Conservation (phyloP, 2,329 filamentous ascomycete species). For the Colletotrichum tanaceti region DNA sequence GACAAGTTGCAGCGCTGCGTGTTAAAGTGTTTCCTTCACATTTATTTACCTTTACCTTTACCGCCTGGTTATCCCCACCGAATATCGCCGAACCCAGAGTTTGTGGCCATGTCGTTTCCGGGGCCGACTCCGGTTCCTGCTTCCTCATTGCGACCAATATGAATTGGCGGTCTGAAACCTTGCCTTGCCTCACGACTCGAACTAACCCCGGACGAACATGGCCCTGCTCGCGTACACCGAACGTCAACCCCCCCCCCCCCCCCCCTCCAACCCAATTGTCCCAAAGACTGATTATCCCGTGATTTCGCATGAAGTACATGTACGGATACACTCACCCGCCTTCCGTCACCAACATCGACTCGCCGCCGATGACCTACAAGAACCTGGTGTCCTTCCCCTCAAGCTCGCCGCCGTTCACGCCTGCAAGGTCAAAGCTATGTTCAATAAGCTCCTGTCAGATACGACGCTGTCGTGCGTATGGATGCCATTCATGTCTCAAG, state of each 20-base stretch:
- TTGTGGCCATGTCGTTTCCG: neutral
- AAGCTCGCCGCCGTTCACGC: neutral
- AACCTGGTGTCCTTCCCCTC: neutral
- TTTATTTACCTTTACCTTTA: neutral
- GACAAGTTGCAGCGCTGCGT: neutral
- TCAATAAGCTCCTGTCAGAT: conserved; percentile 18
- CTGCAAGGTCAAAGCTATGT: conserved; percentile 1
- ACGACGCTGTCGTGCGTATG: conserved; percentile 18
- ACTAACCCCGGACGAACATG: neutral
- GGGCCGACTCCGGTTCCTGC: conserved; percentile 13
- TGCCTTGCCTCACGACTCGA: conserved; percentile 12
- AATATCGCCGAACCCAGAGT: neutral
- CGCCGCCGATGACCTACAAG: conserved; percentile 18
- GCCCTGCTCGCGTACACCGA: neutral
- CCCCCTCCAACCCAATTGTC: no score
- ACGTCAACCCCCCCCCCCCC: neutral
- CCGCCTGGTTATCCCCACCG: neutral
- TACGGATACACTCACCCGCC: neutral
- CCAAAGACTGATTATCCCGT: neutral
- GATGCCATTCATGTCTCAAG: conserved; percentile 28
- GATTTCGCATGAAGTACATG: neutral
- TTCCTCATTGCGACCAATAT: conserved; percentile 14
- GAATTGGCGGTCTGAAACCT: conserved; percentile 31
- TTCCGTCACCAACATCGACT: neutral
- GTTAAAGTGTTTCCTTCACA: no score